Conservation (phyloP, 129 eudicot species). For the Oenanthe sinensis region DNA sequence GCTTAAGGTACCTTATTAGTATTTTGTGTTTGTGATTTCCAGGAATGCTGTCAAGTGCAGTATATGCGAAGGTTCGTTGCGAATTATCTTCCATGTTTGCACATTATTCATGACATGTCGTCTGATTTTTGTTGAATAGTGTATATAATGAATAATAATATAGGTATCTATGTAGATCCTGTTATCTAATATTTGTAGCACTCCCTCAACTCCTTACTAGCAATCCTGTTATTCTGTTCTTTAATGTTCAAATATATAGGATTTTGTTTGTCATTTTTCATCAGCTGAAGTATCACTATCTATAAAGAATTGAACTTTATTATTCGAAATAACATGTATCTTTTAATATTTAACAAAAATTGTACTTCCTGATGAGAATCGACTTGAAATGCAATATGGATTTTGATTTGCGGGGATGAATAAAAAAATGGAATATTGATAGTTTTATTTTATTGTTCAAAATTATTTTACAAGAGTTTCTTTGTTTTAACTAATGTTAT, state of each 20-base stretch:
- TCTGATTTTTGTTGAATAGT: neutral
- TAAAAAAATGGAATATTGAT: neutral
- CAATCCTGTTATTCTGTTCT: neutral
- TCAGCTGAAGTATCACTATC: neutral
- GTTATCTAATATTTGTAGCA: neutral
- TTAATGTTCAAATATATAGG: too few species aligned
- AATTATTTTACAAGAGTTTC: neutral
- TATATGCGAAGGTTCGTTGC: constrained; percentile 69
- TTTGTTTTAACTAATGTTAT: neutral
- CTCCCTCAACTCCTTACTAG: neutral
- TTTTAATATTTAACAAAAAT: neutral
- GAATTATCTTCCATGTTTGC: neutral
- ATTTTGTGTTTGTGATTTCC: constrained; percentile 21
- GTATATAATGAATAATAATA: neutral
- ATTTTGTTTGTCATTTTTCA: too few species aligned
- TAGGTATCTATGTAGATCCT: neutral
- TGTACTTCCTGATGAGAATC: neutral
- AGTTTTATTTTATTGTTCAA: neutral
- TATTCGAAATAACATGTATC: neutral
- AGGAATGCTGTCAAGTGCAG: constrained; percentile 77
- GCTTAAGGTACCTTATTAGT: constrained; percentile 10
- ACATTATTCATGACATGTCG: neutral
- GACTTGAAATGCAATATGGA: neutral
- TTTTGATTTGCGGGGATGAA: neutral
- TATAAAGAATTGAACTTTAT: neutral